These are phyloP conservation scores for Rhizopogon roseolus DNA, from an alignment of 768 basidiomycete species.

Conservation along the genomic window DNA sequence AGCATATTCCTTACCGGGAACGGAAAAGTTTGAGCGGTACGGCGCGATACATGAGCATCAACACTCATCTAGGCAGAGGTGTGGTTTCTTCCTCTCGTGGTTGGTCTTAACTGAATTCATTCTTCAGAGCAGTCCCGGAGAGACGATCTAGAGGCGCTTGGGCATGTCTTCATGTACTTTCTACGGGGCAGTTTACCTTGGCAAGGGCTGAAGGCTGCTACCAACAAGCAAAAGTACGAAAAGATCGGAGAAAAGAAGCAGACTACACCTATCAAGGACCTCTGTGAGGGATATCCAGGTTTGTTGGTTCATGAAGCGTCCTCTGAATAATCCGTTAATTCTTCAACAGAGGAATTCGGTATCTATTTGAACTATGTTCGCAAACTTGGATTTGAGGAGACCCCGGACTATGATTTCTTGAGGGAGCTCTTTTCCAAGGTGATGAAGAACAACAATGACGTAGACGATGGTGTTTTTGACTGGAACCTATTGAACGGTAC, in stretches of 20 bases:
- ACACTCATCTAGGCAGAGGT: conserved; percentile 98
- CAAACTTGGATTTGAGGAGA: conserved; percentile 98
- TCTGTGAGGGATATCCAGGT: conserved; percentile 96
- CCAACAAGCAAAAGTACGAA: conserved; percentile 99
- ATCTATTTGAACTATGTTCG: conserved; percentile 99
- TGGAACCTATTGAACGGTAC: conserved; percentile 91
- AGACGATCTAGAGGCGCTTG: conserved; percentile 98
- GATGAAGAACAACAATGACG: conserved; percentile 84
- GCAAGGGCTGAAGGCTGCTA: conserved; percentile 99
- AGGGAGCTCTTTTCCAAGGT: conserved; percentile 93
- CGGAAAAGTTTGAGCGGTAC: conserved; percentile 96
- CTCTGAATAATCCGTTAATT: conserved; percentile 4
- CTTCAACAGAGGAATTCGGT: conserved; percentile 82
- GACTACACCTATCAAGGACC: conserved; percentile 94
- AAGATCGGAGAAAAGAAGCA: conserved; percentile 99
- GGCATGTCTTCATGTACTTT: conserved; percentile 99
- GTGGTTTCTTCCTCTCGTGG: conserved; percentile 15
- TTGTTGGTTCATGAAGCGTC: conserved; percentile 16
- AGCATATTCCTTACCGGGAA: conserved; percentile 98
- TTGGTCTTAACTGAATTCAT: conserved; percentile 5
- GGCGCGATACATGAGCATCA: conserved; percentile 99
- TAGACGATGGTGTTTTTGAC: conserved; percentile 92
- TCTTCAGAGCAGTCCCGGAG: conserved; percentile 79
- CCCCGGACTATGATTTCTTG: conserved; percentile 97
- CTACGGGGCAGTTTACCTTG: conserved; percentile 94